A percentile compares a stretch with the other conserved stretches of the same genome.
Evolutionary conservation across 192 early-diverging fungal genomes (phyloP).

Genomic region (Diversispora epigaea): DNA sequence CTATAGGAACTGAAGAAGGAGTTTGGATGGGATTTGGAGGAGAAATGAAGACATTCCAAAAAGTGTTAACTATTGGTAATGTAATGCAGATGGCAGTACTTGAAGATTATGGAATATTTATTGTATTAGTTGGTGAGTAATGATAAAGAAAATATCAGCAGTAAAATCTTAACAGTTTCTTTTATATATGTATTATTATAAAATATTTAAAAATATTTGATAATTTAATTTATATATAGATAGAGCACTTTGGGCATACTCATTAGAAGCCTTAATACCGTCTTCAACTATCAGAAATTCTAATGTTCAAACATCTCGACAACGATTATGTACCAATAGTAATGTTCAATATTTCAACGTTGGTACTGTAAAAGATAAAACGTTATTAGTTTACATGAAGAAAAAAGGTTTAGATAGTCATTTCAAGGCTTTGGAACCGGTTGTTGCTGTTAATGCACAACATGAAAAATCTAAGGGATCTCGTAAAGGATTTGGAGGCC

Average conservation of each 20-base stretch:
- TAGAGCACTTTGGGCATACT: conserved; percentile 73
- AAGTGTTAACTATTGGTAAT: conserved; percentile 61
- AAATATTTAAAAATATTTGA: background rate
- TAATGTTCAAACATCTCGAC: conserved; percentile 52
- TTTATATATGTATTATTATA: too few relatives aligned
- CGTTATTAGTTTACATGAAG: conserved; percentile 46
- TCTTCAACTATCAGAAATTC: background rate
- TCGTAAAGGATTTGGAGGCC: background rate
- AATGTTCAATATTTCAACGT: conserved; percentile 57
- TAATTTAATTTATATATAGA: conserved; percentile 31
- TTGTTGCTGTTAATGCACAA: conserved; percentile 28
- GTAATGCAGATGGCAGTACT: conserved; percentile 87
- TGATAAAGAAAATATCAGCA: too few relatives aligned
- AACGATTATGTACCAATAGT: conserved; percentile 46
- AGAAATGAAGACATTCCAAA: conserved; percentile 46
- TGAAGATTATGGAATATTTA: conserved; percentile 72
- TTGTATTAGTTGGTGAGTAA: conserved; percentile 75
- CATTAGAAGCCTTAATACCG: conserved; percentile 59
- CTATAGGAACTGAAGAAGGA: conserved; percentile 86
- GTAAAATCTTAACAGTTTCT: too few relatives aligned
- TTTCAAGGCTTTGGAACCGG: conserved; percentile 41
- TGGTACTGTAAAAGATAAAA: conserved; percentile 39
- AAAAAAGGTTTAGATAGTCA: conserved; percentile 34
- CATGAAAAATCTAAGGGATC: background rate
- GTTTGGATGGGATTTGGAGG: conserved; percentile 65